Conservation (phyloP, 2,329 filamentous ascomycete genomes). For the Pseudogymnoascus sp. region DNA sequence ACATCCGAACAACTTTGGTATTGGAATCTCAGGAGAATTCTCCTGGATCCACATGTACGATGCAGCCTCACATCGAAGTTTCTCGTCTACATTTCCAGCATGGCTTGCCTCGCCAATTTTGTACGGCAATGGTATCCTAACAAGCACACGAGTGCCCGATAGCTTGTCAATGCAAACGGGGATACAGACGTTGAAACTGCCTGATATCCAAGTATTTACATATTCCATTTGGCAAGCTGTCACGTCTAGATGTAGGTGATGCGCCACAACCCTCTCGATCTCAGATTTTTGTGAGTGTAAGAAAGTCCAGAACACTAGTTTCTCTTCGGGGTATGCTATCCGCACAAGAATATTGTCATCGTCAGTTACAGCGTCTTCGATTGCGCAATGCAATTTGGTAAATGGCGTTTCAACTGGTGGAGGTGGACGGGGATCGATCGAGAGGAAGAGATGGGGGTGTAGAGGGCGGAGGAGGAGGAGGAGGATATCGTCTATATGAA, state of each 20-base stretch:
- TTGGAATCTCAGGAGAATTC: background rate
- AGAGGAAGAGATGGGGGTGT: background rate
- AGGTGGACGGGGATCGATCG: background rate
- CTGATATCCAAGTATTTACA: background rate
- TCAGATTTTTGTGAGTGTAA: background rate
- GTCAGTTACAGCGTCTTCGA: background rate
- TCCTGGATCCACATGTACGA: background rate
- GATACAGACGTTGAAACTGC: background rate
- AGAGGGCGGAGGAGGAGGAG: background rate
- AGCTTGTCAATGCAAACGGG: background rate
- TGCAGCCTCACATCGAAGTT: background rate
- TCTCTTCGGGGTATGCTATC: background rate
- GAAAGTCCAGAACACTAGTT: background rate
- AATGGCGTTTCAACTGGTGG: background rate
- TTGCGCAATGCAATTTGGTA: background rate
- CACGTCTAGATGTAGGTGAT: background rate
- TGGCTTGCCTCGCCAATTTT: background rate
- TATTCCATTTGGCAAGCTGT: background rate
- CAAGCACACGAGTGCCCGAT: background rate
- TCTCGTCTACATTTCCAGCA: background rate
- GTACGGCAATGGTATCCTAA: background rate
- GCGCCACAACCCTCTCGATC: background rate
- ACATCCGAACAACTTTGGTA: background rate
- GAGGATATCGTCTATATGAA: background rate
- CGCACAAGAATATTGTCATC: background rate